Percentiles rank a stretch among this genome's conserved stretches.
Conservation (phyloP, 192 early-diverging fungal genomes). For the Fimicolochytrium jonesii region DNA sequence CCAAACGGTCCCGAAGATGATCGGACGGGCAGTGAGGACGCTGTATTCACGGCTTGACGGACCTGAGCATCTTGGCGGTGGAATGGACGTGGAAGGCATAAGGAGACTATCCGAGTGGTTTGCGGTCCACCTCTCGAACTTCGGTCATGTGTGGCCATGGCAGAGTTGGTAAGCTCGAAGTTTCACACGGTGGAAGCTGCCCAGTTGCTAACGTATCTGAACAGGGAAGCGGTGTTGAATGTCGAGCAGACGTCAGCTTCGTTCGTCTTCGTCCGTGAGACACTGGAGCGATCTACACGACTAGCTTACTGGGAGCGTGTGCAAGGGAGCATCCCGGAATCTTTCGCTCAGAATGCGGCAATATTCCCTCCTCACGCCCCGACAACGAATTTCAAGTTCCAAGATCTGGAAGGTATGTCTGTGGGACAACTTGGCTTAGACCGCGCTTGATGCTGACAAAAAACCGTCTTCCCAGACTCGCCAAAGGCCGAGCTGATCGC, state of each 20-base stretch:
- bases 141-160: slow-evolving; percentile 90
- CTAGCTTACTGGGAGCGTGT: slow-evolving; percentile 89
- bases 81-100: slow-evolving; percentile 83
- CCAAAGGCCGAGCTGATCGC: slow-evolving; percentile 14
- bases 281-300: slow-evolving; percentile 78
- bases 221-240: slow-evolving; percentile 53
- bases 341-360: slow-evolving; percentile 40
- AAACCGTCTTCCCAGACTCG: no score
- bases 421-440: no score
- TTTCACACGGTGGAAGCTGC: no score
- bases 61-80: slow-evolving; percentile 19
- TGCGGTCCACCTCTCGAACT: slow-evolving; percentile 89
- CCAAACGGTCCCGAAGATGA: slow-evolving; percentile 52
- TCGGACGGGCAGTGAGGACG: slow-evolving; percentile 62
- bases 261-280: slow-evolving; percentile 79
- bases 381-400: slow-evolving; percentile 67
- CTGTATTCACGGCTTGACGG: slow-evolving; percentile 61
- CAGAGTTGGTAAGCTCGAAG: slow-evolving; percentile 65
- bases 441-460: no score
- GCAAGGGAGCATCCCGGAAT: slow-evolving; percentile 68
- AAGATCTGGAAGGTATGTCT: no score
- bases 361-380: slow-evolving; percentile 66
- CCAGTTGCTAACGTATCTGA: no score
- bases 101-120: slow-evolving; percentile 85
- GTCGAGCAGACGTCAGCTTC: slow-evolving; percentile 51